phyloP scores from a whole-genome alignment of 371 early-diverging fungal genomes.

The Batkoa obscura region DNA sequence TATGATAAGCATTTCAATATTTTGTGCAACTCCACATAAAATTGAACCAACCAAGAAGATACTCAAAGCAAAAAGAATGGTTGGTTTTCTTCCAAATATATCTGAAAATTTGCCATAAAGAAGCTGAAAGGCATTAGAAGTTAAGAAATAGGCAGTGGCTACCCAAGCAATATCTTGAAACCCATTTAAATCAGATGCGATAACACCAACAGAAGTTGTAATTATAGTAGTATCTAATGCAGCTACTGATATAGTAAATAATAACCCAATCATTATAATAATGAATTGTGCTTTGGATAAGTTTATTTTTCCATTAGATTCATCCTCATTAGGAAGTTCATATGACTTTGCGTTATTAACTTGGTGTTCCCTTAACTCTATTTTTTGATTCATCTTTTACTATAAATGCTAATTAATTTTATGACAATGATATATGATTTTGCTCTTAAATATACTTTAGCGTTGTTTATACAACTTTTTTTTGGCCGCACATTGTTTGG shows the following conservation, averaged over 20 bases:
- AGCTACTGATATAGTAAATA: constrained; percentile 45
- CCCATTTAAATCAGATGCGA: constrained; percentile 42
- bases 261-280: constrained; percentile 18
- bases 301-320: constrained; percentile 51
- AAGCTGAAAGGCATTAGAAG: constrained; percentile 30
- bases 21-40: constrained; percentile 42
- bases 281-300: constrained; percentile 57
- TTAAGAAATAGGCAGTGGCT: constrained; percentile 29
- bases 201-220: constrained; percentile 49
- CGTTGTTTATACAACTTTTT: no score
- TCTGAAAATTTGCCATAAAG: constrained; percentile 38
- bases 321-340: no score
- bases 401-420: no score
- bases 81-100: constrained; percentile 42
- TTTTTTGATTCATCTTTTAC: no score
- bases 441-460: no score
- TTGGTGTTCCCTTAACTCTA: no score
- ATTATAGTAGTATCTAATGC: constrained; percentile 58
- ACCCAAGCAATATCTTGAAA: constrained; percentile 41
- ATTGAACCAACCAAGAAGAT: constrained; percentile 40
- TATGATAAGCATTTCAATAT: constrained; percentile 40
- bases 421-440: no score
- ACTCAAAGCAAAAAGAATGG: constrained; percentile 32
- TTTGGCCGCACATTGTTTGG: no score
- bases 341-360: no score